Conservation (phyloP, 495 filamentous ascomycete species). For the Aspergillus olivimuriae region DNA sequence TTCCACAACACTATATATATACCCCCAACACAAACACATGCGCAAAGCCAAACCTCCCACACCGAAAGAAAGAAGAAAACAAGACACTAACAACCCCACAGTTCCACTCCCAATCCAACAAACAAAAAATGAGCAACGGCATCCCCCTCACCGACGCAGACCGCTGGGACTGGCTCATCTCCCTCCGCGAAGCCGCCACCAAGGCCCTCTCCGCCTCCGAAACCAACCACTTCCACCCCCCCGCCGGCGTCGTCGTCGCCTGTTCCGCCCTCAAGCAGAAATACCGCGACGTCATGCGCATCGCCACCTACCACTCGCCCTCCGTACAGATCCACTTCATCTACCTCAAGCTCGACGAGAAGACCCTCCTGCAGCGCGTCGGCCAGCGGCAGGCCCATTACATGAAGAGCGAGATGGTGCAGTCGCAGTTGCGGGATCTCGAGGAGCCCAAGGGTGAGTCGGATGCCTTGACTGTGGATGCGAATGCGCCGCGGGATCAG, state of each 20-base stretch:
- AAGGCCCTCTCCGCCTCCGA: constrained; percentile 49
- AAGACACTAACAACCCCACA: constrained; percentile 31
- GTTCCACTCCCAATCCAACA: constrained; percentile 81
- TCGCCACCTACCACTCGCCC: constrained; percentile 72
- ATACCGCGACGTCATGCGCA: constrained; percentile 94
- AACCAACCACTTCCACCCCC: constrained; percentile 36
- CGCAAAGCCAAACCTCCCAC: too few relatives aligned
- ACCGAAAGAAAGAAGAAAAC: constrained; percentile 8
- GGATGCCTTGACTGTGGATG: constrained; percentile 82
- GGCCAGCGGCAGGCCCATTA: constrained; percentile 72
- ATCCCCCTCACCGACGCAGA: constrained; percentile 89
- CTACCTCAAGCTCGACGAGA: constrained; percentile 75
- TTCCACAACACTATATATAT: too few relatives aligned
- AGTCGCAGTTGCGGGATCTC: constrained; percentile 77
- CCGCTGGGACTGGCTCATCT: constrained; percentile 97
- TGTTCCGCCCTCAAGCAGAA: constrained; percentile 95
- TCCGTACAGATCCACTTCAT: constrained; percentile 84
- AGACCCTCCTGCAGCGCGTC: constrained; percentile 69
- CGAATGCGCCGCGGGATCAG: constrained; percentile 54
- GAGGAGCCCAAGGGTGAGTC: constrained; percentile 78
- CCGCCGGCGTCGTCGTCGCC: constrained; percentile 82
- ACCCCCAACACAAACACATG: too few relatives aligned
- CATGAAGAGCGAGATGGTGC: constrained; percentile 98
- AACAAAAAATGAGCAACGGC: constrained; percentile 87
- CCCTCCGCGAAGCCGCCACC: constrained; percentile 75